Conservation (phyloP, 352 stramenopile genomes). For the Phytophthora parvispora region DNA sequence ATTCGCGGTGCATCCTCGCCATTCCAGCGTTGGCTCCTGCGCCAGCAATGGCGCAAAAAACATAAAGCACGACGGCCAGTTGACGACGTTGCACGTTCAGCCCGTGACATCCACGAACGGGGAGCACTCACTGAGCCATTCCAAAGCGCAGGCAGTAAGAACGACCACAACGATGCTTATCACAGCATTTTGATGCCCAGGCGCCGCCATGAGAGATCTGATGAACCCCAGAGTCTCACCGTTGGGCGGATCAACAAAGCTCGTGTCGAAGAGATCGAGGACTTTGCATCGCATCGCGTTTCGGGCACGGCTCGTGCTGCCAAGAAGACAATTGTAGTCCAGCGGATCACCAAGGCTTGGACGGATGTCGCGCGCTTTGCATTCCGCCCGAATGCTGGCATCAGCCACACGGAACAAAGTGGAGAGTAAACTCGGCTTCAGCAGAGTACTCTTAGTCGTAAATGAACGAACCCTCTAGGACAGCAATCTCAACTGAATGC, state of each 20-base stretch:
- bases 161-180: background rate
- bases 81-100: background rate
- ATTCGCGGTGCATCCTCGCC: background rate
- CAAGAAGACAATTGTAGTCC: slow-evolving; percentile 11
- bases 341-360: slow-evolving; percentile 11
- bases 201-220: background rate
- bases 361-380: slow-evolving; percentile 15
- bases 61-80: background rate
- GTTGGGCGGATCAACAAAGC: slow-evolving; percentile 5
- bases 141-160: too few relatives aligned
- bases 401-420: background rate
- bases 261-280: slow-evolving; percentile 8
- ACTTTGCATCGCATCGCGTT: background rate
- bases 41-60: background rate
- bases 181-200: background rate
- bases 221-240: background rate
- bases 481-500: too few relatives aligned
- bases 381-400: slow-evolving; percentile 4
- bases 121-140: background rate
- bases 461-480: too few relatives aligned
- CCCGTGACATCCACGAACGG: too few relatives aligned
- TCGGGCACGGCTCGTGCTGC: background rate
- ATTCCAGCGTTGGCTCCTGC: slow-evolving; percentile 2
- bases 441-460: too few relatives aligned
- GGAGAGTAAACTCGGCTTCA: too few relatives aligned